Base-by-base conservation (phyloP, 345 rosid genomes). In the Rhizophora apiculata region DNA sequence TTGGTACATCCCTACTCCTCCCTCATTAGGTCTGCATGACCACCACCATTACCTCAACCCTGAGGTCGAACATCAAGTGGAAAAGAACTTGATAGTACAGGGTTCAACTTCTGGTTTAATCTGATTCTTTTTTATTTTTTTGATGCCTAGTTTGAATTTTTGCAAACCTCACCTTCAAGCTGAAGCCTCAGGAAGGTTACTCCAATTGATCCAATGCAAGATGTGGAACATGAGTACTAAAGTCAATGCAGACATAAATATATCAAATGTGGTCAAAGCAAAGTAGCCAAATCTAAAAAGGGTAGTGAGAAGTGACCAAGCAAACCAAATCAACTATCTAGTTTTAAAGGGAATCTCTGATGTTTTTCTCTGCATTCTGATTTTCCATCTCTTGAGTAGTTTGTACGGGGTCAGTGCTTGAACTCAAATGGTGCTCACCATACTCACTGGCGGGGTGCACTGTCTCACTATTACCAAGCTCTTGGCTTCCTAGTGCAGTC, bases 401-500 rank as follows among this genome's bases (percentile, higher is more conserved):
- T 51, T 69, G 74, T 36, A 59, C 57, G 16, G 67, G 56, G 48
- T 69, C 70, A 15, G 69, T 63, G 70, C 67, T 52, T n/a, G 70
- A 64, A 26, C 36, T 31, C 15, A 56, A 64, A 26, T 27, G 62
- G 0, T 75, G 64, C 62, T 30, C 24, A 39, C 66, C 74, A 34
- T 26, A 57, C 1, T 64, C 74, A 24, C 70, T 59, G 20, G 70
- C 51, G 24, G 54, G 51, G 15, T 57, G 31, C 70, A 75, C 66
- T 69, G 58, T 27, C 54, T 69, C 74, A 3, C 21, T 65, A 13
- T 65, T 65, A 24, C 18, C 71, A 65, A 7, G 57, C 55, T 68
- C 78, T 48, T 36, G 62, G 56, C 68, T 75, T 60, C 65, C 74
- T 31, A 75, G 68, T 4, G 71, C 79, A 9, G 65, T 48, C 79